Evolutionary conservation across 441 rosid species (phyloP).

Genomic region (Gossypium davidsonii): DNA sequence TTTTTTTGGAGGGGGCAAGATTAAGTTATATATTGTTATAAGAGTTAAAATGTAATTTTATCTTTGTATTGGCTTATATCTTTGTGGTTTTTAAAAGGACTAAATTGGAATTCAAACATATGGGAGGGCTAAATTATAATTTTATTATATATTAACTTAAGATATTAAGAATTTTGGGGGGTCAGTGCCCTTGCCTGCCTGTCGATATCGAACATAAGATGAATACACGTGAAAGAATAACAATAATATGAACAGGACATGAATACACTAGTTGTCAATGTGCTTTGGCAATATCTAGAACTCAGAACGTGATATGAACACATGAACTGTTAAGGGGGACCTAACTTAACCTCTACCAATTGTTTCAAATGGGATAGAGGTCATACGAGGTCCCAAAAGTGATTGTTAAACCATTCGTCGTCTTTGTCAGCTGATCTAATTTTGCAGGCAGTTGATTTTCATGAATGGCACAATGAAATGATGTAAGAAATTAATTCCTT

Average conservation of each 20-base stretch:
- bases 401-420: constrained; percentile 19
- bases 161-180: too few species aligned
- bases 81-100: too few species aligned
- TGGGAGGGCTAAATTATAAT: too few species aligned
- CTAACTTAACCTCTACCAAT: constrained; percentile 36
- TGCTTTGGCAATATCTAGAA: too few species aligned
- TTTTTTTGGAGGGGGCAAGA: too few species aligned
- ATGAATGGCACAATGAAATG: constrained; percentile 13
- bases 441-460: constrained; percentile 30
- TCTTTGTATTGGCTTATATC: too few species aligned
- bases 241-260: background rate
- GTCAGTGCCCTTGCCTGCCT: background rate
- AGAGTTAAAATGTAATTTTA: too few species aligned
- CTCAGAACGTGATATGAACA: background rate
- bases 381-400: constrained; percentile 33
- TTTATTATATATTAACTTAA: too few species aligned
- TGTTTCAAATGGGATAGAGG: constrained; percentile 27
- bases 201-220: background rate
- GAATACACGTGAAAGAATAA: background rate
- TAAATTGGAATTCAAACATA: too few species aligned
- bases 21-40: too few species aligned
- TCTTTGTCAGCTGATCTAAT: constrained; percentile 30
- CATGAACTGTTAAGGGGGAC: constrained; percentile 16
- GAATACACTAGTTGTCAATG: background rate
- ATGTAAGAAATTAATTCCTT: background rate